Conservation (phyloP, 192 early-diverging fungal species). For the Dispira simplex region DNA sequence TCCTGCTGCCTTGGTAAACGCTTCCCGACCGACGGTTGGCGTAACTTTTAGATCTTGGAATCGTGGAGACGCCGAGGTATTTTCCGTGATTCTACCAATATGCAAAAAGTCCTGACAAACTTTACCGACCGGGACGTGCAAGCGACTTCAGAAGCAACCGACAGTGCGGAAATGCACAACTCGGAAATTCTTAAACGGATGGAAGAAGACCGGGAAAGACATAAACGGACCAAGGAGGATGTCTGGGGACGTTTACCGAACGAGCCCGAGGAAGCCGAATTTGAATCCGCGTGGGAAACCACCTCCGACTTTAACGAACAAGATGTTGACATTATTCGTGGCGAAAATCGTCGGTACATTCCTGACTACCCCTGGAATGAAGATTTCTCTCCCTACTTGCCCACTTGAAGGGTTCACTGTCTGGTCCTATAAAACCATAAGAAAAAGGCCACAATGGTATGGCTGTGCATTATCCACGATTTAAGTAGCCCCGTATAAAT, state of each 20-base stretch:
- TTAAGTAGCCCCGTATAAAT: no score
- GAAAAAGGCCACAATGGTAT: no score
- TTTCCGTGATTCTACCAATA: constrained; percentile 9
- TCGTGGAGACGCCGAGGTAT: constrained; percentile 18
- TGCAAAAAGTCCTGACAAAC: no score
- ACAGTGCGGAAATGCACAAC: constrained; percentile 21
- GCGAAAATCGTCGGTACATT: constrained; percentile 20
- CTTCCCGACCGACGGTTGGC: no score
- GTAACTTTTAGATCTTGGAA: constrained; percentile 2
- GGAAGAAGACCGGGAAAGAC: constrained; percentile 37
- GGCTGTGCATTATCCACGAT: no score
- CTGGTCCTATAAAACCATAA: no score
- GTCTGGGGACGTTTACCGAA: constrained; percentile 27
- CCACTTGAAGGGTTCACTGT: background rate
- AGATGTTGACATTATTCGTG: constrained; percentile 22
- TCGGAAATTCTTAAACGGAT: constrained; percentile 32
- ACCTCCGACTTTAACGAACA: constrained; percentile 26
- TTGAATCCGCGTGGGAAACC: constrained; percentile 28
- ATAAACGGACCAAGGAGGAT: constrained; percentile 34
- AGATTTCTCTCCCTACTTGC: constrained; percentile 7
- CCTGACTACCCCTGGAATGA: constrained; percentile 11
- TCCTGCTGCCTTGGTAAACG: background rate
- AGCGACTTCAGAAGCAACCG: background rate
- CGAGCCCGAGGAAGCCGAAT: constrained; percentile 20
- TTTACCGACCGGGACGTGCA: no score